These are phyloP conservation scores for Whalleya microplaca DNA, from an alignment of 2,329 filamentous ascomycete species.

Conservation along the genomic window DNA sequence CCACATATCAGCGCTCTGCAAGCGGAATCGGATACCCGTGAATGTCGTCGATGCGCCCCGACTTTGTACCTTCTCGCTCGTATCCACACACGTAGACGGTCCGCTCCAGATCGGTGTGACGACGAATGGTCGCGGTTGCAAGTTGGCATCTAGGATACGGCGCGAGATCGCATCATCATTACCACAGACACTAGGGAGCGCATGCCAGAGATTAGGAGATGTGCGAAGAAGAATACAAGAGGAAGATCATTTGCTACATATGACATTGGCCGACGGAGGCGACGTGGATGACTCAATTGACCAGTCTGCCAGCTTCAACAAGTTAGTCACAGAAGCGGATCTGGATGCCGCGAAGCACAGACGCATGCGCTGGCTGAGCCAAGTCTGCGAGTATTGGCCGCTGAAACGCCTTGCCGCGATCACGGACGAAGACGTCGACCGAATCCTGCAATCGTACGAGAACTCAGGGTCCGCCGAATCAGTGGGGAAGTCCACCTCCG, in stretches of 20 bases:
- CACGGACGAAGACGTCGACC: conserved; percentile 76
- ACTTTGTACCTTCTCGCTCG: conserved; percentile 86
- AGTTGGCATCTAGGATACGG: conserved; percentile 85
- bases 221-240: conserved; percentile 73
- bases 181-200: conserved; percentile 73
- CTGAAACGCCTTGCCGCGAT: conserved; percentile 79
- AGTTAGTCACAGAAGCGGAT: conserved; percentile 74
- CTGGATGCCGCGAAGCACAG: conserved; percentile 74
- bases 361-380: conserved; percentile 88
- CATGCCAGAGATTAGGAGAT: conserved; percentile 77
- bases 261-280: conserved; percentile 42
- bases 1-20: conserved; percentile 76
- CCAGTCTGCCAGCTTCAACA: conserved; percentile 84
- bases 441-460: conserved; percentile 74
- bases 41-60: conserved; percentile 88
- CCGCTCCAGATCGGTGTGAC: conserved; percentile 95
- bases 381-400: conserved; percentile 99
- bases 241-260: conserved; percentile 61
- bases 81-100: conserved; percentile 87
- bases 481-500: conserved; percentile 19
- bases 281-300: conserved; percentile 65
- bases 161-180: conserved; percentile 84
- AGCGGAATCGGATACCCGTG: conserved; percentile 80
- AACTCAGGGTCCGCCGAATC: conserved; percentile 21
- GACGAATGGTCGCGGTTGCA: conserved; percentile 93